Conservation (phyloP, 495 filamentous ascomycete species). For the Endocarpon pusillum region DNA sequence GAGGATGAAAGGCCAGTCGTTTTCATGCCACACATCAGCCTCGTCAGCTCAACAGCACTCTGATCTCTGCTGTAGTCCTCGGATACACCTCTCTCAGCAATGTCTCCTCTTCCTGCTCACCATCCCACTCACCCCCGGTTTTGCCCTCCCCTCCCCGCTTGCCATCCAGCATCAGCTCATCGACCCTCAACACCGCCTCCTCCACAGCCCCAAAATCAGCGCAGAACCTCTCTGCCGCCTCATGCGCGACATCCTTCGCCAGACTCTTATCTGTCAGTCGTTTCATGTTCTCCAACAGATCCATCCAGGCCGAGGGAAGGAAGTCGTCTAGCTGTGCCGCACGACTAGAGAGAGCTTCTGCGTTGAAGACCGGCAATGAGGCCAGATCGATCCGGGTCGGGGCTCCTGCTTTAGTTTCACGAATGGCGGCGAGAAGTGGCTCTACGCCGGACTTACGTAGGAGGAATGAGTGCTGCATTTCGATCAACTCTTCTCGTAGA, state of each 20-base stretch:
- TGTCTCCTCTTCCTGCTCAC: conserved; percentile 20
- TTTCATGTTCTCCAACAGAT: conserved; percentile 67
- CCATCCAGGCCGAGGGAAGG: conserved; percentile 81
- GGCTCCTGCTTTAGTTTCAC: conserved; percentile 18
- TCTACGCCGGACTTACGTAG: no score
- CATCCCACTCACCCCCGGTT: conserved; percentile 20
- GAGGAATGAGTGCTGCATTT: conserved; percentile 28
- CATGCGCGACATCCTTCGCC: conserved; percentile 58
- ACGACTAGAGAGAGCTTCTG: conserved; percentile 39
- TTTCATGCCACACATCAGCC: no score
- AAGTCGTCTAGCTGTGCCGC: conserved; percentile 79
- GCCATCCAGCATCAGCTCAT: conserved; percentile 18
- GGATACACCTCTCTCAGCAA: conserved; percentile 53
- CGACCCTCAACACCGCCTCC: conserved; percentile 40
- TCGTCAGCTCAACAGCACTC: conserved; percentile 54
- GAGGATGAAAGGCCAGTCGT: no score
- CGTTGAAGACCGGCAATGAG: conserved; percentile 41
- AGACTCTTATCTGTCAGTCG: conserved; percentile 48
- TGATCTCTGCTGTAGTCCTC: conserved; percentile 69
- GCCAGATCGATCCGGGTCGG: conserved; percentile 36
- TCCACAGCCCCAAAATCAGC: conserved; percentile 84
- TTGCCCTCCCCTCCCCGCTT: conserved; percentile 16
- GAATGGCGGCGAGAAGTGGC: conserved; percentile 5
- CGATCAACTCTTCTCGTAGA: conserved; percentile 24
- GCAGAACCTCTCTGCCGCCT: conserved; percentile 75